Percentiles rank a stretch among this genome's conserved stretches.
These are phyloP conservation scores for Aureobasidium mangrovei DNA, from an alignment of 2,329 filamentous ascomycete genomes.

Conservation along the genomic window DNA sequence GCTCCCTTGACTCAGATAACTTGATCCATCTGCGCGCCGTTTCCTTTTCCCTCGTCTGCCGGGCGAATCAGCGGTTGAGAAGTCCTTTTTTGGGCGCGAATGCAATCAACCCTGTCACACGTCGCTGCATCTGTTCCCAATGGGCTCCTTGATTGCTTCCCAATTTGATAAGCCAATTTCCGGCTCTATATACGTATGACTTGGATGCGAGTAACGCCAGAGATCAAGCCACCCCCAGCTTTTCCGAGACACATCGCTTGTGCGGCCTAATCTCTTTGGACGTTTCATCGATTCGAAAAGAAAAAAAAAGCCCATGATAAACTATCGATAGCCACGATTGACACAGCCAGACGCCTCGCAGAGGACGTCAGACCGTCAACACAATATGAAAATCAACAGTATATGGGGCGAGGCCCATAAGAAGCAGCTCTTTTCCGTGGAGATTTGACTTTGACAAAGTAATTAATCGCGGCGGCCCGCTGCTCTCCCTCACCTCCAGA, in stretches of 20 bases:
- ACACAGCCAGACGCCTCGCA: background rate
- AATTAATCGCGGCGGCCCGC: constrained; percentile 7
- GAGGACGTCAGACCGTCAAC: too few relatives aligned
- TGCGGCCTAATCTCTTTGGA: background rate
- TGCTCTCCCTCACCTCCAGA: background rate
- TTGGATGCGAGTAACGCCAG: background rate
- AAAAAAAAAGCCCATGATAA: background rate
- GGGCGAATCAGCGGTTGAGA: background rate
- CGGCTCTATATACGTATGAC: background rate
- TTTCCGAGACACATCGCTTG: constrained; percentile 11
- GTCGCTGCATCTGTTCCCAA: background rate
- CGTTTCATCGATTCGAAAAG: background rate
- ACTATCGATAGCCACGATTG: background rate
- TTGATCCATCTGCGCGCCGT: background rate
- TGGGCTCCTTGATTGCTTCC: background rate
- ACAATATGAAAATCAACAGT: too few relatives aligned
- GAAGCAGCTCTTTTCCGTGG: background rate
- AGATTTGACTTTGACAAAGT: background rate
- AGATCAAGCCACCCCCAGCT: constrained; percentile 9
- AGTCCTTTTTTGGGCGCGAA: background rate
- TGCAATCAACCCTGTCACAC: background rate
- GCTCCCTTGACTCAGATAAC: background rate
- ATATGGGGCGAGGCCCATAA: background rate
- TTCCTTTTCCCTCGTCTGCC: background rate
- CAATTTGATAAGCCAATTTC: constrained; percentile 4